These are phyloP conservation scores for Opeltia flavorubescens DNA, from an alignment of 495 filamentous ascomycete species.

Conservation along the genomic window DNA sequence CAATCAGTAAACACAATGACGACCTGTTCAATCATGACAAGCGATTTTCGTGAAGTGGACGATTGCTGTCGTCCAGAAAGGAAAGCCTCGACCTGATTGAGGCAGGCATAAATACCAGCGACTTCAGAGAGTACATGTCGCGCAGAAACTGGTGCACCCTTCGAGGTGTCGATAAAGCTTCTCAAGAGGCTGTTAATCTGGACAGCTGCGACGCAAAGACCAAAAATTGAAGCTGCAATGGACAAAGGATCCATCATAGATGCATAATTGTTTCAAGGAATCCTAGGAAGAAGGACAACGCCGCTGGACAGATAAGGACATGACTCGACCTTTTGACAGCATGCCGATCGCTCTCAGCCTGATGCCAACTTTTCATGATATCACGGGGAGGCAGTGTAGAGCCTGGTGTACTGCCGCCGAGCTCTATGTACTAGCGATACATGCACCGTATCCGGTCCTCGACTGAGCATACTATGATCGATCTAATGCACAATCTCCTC, in stretches of 20 bases:
- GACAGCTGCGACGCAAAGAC: slow-evolving; percentile 10
- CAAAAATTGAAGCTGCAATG: slow-evolving; percentile 13
- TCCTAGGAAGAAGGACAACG: neutral
- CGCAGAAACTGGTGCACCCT: slow-evolving; percentile 10
- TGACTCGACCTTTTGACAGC: no score
- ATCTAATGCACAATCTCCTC: neutral
- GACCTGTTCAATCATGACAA: slow-evolving; percentile 17
- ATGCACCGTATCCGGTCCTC: no score
- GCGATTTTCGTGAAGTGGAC: slow-evolving; percentile 8
- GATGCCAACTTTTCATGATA: no score
- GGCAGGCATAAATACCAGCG: slow-evolving; percentile 11
- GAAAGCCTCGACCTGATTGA: slow-evolving; percentile 12
- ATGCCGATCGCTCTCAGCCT: no score
- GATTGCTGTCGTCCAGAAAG: slow-evolving; percentile 10
- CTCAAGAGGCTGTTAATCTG: slow-evolving; percentile 9
- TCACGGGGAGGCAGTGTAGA: neutral
- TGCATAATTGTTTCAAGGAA: neutral
- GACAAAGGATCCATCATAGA: slow-evolving; percentile 12
- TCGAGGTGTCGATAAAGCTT: slow-evolving; percentile 9
- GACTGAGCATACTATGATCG: no score
- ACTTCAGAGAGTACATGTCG: slow-evolving; percentile 9
- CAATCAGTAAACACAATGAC: slow-evolving; percentile 16
- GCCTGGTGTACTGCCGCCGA: neutral
- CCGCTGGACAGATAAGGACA: no score
- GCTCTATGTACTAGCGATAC: no score